phyloP scores from a whole-genome alignment of 371 early-diverging fungal genomes.

The Rhizopus microsporus region DNA sequence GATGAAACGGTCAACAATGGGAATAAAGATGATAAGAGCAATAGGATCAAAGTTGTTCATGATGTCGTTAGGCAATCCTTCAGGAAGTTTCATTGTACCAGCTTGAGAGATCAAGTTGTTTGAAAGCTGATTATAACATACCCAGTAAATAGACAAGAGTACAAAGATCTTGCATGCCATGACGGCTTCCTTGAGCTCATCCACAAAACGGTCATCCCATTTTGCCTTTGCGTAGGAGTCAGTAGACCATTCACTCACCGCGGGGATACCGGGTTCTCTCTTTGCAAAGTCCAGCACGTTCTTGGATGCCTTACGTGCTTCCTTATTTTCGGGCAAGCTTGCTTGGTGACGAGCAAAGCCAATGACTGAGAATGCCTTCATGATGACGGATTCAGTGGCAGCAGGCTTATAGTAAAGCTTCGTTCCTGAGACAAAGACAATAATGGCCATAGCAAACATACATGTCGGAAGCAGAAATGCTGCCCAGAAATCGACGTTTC shows the following conservation, averaged over 20 bases:
- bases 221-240: conserved; percentile 28
- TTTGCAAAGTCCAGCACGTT: conserved; percentile 56
- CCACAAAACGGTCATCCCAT: conserved; percentile 69
- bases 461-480: conserved; percentile 69
- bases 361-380: conserved; percentile 53
- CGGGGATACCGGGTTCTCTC: conserved; percentile 38
- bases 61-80: conserved; percentile 53
- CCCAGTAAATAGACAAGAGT: conserved; percentile 74
- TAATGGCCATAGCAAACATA: conserved; percentile 62
- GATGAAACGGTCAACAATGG: conserved; percentile 62
- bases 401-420: conserved; percentile 54
- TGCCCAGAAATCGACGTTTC: conserved; percentile 45
- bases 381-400: conserved; percentile 59
- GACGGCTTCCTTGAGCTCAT: conserved; percentile 61
- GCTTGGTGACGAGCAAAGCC: conserved; percentile 40
- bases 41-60: conserved; percentile 73
- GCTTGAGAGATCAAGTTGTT: conserved; percentile 75
- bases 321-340: conserved; percentile 36
- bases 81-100: conserved; percentile 58
- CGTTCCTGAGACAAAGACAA: conserved; percentile 60
- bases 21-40: conserved; percentile 68
- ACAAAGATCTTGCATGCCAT: conserved; percentile 72
- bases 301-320: conserved; percentile 22
- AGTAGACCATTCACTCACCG: conserved; percentile 52
- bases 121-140: conserved; percentile 69